These are phyloP conservation scores for Marchantia paleacea DNA, from an alignment of 225 moss, liverwort and hornwort species.

Conservation along the genomic window DNA sequence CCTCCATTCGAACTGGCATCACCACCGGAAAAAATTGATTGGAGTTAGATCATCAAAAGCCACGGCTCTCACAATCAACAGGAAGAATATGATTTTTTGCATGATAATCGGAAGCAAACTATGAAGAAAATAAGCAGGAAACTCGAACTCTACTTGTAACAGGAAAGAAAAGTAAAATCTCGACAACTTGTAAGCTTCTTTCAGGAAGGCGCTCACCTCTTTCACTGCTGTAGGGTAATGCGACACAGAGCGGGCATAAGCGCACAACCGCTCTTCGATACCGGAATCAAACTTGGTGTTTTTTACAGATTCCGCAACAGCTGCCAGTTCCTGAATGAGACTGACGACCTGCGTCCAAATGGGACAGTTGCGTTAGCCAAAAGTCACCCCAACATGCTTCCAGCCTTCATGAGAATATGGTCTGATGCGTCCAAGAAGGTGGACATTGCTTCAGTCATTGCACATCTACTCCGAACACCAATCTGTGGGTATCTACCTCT, in stretches of 20 bases:
- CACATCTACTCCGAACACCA: too few relatives aligned
- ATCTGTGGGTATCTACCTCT: constrained; percentile 37
- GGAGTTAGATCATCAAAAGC: neutral
- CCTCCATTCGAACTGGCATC: constrained; percentile 82
- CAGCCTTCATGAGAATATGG: neutral
- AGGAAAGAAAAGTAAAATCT: neutral
- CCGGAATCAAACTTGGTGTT: constrained; percentile 53
- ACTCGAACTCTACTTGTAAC: neutral
- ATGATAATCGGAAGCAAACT: neutral
- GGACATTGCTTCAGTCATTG: too few relatives aligned
- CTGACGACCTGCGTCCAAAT: constrained; percentile 43
- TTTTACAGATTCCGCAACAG: constrained; percentile 54
- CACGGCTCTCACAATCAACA: neutral
- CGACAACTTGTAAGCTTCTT: neutral
- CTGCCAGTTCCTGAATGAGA: constrained; percentile 71
- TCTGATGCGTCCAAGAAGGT: neutral
- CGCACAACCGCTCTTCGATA: constrained; percentile 67
- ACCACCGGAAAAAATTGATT: neutral
- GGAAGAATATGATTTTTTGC: neutral
- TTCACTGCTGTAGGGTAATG: constrained; percentile 93
- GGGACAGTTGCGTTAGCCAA: neutral
- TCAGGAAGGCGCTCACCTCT: constrained; percentile 43
- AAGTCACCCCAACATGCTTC: neutral
- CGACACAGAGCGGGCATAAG: constrained; percentile 79
- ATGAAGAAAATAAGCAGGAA: neutral